Conservation (phyloP, 2,329 filamentous ascomycete species). For the Dothistroma pini region DNA sequence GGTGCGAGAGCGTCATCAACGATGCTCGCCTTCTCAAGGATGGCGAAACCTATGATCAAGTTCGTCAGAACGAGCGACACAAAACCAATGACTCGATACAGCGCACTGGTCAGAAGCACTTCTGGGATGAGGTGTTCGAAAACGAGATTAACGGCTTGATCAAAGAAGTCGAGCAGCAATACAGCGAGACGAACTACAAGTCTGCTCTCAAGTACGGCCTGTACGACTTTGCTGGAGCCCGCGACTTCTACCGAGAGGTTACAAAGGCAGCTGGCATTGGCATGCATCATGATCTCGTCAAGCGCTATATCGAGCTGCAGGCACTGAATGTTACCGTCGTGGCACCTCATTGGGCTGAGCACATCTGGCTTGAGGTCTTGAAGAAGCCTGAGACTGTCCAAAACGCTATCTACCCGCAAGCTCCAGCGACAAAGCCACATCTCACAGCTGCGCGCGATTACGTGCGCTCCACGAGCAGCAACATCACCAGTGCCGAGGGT, state of each 20-base stretch:
- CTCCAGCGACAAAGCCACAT: constrained; percentile 60
- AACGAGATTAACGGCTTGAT: constrained; percentile 88
- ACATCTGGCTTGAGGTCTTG: constrained; percentile 90
- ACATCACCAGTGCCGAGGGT: constrained; percentile 82
- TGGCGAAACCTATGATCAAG: constrained; percentile 42
- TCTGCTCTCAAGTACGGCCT: constrained; percentile 77
- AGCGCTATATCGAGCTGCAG: constrained; percentile 82
- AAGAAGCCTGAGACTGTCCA: constrained; percentile 73
- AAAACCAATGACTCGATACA: constrained; percentile 58
- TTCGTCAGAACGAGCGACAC: constrained; percentile 41
- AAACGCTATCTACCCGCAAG: constrained; percentile 69
- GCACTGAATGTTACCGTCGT: constrained; percentile 77
- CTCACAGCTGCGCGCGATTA: constrained; percentile 80
- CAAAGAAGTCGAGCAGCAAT: constrained; percentile 73
- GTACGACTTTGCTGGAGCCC: constrained; percentile 85
- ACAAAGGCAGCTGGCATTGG: constrained; percentile 71
- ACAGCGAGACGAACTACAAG: constrained; percentile 76
- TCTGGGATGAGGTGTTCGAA: constrained; percentile 85
- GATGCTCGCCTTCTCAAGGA: constrained; percentile 50
- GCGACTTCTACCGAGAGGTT: constrained; percentile 86
- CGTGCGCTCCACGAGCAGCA: constrained; percentile 68
- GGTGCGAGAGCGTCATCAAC: constrained; percentile 81
- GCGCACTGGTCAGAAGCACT: constrained; percentile 68
- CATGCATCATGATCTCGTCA: constrained; percentile 79
- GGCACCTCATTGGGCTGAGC: constrained; percentile 89